Evolutionary conservation across 2,329 filamentous ascomycete species (phyloP).

Genomic region (Fusarium siculi): DNA sequence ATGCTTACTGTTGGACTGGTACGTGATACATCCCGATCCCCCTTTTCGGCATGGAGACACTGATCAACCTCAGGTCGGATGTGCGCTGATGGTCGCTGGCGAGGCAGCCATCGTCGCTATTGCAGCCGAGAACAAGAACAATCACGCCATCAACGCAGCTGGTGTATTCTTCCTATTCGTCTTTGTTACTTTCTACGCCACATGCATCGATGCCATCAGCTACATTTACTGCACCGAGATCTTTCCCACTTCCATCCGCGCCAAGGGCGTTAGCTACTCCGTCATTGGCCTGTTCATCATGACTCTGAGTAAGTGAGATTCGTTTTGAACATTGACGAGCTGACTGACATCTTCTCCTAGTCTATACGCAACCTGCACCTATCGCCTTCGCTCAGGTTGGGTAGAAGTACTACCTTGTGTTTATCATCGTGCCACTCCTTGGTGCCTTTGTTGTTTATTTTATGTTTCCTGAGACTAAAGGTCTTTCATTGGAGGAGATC

Average conservation of each 20-base stretch:
- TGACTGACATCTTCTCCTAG: background rate
- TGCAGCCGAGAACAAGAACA: background rate
- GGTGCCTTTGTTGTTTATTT: background rate
- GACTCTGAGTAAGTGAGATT: background rate
- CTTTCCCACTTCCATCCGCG: background rate
- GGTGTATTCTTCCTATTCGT: background rate
- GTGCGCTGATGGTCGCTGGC: background rate
- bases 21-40: rapidly evolving
- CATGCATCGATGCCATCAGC: background rate
- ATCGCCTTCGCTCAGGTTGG: background rate
- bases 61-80: background rate
- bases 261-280: background rate
- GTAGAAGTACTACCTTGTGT: background rate
- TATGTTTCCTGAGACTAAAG: background rate
- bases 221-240: background rate
- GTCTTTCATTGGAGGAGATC: background rate
- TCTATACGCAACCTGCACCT: background rate
- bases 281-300: background rate
- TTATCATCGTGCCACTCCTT: background rate
- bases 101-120: background rate
- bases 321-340: rapidly evolving
- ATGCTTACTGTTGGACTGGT: background rate
- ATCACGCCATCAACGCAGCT: background rate
- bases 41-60: rapidly evolving
- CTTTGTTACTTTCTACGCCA: background rate